Evolutionary conservation across 345 rosid genomes (phyloP).

Genomic region (Brassica nigra): DNA sequence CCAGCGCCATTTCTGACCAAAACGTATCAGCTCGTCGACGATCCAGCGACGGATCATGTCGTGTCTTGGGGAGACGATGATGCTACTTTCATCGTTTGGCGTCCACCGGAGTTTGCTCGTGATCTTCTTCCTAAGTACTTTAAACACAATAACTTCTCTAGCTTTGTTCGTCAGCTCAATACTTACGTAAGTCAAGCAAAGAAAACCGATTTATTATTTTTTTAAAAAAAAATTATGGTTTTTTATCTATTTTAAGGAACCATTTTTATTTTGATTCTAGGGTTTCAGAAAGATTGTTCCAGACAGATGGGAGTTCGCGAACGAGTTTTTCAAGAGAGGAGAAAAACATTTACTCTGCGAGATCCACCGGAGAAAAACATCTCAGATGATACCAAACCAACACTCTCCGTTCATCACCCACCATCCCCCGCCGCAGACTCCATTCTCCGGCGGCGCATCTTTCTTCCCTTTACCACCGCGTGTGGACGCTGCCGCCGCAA

Average conservation of each 20-base stretch:
- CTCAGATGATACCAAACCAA: slow-evolving; percentile 61
- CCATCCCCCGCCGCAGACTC: slow-evolving; percentile 49
- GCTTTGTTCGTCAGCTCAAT: slow-evolving; percentile 73
- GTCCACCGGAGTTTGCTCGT: neutral
- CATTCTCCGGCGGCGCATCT: slow-evolving; percentile 35
- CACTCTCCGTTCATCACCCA: slow-evolving; percentile 53
- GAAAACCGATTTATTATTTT: slow-evolving; percentile 27
- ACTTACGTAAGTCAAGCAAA: slow-evolving; percentile 54
- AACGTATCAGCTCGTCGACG: slow-evolving; percentile 83
- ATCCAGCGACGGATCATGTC: slow-evolving; percentile 61
- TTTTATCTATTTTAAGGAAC: neutral
- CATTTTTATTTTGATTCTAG: slow-evolving; percentile 41
- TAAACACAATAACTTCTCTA: slow-evolving; percentile 77
- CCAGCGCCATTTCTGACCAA: slow-evolving; percentile 90
- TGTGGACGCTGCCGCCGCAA: slow-evolving; percentile 57
- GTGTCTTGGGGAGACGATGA: slow-evolving; percentile 83
- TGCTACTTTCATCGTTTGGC: slow-evolving; percentile 62
- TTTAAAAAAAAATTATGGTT: neutral
- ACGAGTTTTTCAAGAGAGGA: slow-evolving; percentile 58
- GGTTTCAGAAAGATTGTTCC: slow-evolving; percentile 97
- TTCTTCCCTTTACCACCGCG: slow-evolving; percentile 61
- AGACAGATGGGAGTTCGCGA: slow-evolving; percentile 97
- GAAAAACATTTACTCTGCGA: slow-evolving; percentile 40
- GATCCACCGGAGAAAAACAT: slow-evolving; percentile 87
- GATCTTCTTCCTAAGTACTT: slow-evolving; percentile 61